A percentile compares a stretch with the other conserved stretches of the same genome.
These are phyloP conservation scores for Papiliotrema flavescens DNA, from an alignment of 1,284 basidiomycete species.

Conservation along the genomic window DNA sequence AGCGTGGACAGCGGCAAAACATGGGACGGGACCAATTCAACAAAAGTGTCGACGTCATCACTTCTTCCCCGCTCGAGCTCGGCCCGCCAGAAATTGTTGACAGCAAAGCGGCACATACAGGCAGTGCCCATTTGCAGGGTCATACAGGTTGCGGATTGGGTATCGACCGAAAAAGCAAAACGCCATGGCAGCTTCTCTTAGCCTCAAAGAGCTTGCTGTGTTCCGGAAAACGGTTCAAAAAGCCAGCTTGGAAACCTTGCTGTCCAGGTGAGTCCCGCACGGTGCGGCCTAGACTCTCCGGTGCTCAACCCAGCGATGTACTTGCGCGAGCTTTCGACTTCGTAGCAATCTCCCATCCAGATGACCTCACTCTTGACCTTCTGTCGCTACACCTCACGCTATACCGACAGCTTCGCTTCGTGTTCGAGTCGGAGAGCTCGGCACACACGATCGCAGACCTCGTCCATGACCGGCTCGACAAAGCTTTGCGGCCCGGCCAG, in stretches of 20 bases:
- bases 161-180: background rate
- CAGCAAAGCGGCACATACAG: background rate
- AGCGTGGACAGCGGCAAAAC: background rate
- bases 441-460: conserved; percentile 8
- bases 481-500: conserved; percentile 20
- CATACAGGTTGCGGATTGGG: too few species aligned
- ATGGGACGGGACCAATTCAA: background rate
- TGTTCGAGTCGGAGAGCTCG: background rate
- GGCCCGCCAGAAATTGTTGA: background rate
- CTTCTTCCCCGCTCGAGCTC: background rate
- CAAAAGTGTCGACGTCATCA: conserved; percentile 6
- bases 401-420: conserved; percentile 22
- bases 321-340: conserved; percentile 10
- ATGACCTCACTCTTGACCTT: conserved; percentile 22
- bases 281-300: background rate
- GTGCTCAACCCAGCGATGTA: conserved; percentile 3
- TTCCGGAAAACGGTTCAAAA: conserved; percentile 23
- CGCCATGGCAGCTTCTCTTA: background rate
- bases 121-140: too few species aligned
- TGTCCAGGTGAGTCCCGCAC: conserved; percentile 14
- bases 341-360: conserved; percentile 5
- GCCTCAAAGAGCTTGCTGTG: background rate
- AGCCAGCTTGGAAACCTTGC: conserved; percentile 13
- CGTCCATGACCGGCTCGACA: conserved; percentile 12
- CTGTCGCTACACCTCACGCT: conserved; percentile 21